A percentile compares a stretch with the other conserved stretches of the same genome.
Evolutionary conservation across 2,329 filamentous ascomycete genomes (phyloP).

Genomic region (Orbilia javanica): DNA sequence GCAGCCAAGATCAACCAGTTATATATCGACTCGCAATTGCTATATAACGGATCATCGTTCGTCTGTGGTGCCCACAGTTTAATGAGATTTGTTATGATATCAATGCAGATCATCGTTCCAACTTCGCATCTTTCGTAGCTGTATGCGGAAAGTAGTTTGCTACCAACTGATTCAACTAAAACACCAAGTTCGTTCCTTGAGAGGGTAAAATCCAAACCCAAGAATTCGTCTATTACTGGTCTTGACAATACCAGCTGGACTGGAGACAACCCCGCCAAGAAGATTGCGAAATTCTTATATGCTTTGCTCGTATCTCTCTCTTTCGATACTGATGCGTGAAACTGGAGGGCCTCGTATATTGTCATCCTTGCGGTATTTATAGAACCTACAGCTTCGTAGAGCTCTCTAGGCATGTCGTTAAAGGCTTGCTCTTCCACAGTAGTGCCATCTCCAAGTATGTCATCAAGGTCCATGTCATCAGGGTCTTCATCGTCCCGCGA

Average conservation of each 20-base stretch:
- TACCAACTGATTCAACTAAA: constrained; percentile 68
- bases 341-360: constrained; percentile 59
- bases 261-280: constrained; percentile 58
- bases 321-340: constrained; percentile 58
- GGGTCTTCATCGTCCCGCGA: constrained; percentile 28
- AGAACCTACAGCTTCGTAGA: constrained; percentile 60
- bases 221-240: constrained; percentile 60
- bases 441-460: constrained; percentile 54
- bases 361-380: constrained; percentile 58
- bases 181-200: constrained; percentile 65
- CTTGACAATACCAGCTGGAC: constrained; percentile 60
- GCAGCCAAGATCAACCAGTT: constrained; percentile 78
- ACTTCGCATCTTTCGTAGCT: constrained; percentile 81
- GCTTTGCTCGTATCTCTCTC: constrained; percentile 40
- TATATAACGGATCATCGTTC: constrained; percentile 72
- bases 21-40: constrained; percentile 81
- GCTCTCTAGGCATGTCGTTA: constrained; percentile 59
- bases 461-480: constrained; percentile 66
- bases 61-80: constrained; percentile 73
- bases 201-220: constrained; percentile 60
- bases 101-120: constrained; percentile 76
- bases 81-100: constrained; percentile 75
- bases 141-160: constrained; percentile 69
- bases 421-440: constrained; percentile 55
- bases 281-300: constrained; percentile 59